phyloP scores from a whole-genome alignment of 441 rosid genomes.

The Flueggea neowawraea region DNA sequence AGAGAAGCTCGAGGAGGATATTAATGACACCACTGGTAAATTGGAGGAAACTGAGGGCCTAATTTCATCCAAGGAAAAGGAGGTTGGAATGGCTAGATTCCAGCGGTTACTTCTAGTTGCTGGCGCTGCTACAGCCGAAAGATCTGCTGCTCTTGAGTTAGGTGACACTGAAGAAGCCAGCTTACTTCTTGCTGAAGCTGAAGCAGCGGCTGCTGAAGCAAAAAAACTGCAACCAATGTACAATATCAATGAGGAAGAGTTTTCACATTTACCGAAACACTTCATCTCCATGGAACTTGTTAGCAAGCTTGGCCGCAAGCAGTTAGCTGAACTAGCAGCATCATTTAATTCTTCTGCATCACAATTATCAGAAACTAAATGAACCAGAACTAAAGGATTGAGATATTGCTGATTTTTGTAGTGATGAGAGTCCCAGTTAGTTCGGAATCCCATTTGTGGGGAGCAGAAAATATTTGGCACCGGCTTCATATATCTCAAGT shows the following conservation, averaged over 20 bases:
- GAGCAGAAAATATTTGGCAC: no score
- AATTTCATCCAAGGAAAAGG: conserved; percentile 64
- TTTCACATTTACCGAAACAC: conserved; percentile 40
- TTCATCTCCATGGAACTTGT: conserved; percentile 83
- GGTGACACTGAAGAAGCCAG: conserved; percentile 71
- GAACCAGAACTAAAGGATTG: no score
- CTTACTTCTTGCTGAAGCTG: conserved; percentile 70
- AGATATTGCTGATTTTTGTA: no score
- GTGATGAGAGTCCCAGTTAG: no score
- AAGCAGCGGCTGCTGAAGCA: conserved; percentile 74
- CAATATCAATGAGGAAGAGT: conserved; percentile 51
- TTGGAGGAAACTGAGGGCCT: conserved; percentile 60
- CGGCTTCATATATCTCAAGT: no score
- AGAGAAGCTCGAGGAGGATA: conserved; percentile 53
- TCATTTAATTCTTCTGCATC: conserved; percentile 30
- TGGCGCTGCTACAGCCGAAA: conserved; percentile 70
- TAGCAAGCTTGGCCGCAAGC: conserved; percentile 49
- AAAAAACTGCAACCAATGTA: conserved; percentile 48
- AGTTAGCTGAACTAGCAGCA: conserved; percentile 62
- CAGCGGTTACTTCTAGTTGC: conserved; percentile 62
- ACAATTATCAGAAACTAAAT: conserved; percentile 10
- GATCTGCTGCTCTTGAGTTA: conserved; percentile 71
- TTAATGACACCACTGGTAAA: conserved; percentile 51
- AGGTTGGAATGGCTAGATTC: conserved; percentile 65
- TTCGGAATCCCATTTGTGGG: no score